Base-by-base conservation (phyloP, 805 yeast genomes). In the Zygotorulaspora chibaensis region DNA sequence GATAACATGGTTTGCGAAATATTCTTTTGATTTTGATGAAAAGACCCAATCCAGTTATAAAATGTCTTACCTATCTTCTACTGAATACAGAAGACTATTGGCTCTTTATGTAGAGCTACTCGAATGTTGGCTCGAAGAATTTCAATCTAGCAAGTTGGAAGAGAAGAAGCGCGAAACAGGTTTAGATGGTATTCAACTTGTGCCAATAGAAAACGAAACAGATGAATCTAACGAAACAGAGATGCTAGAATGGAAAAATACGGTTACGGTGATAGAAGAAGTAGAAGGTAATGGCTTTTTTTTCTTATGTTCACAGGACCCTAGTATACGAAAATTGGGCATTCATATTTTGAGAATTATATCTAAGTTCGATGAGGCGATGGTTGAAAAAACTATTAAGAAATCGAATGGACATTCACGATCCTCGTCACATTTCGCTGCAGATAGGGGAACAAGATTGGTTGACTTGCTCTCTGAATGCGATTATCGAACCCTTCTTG, bases 241-340 rank as follows among this genome's bases (percentile, higher is more conserved):
- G 51, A 86, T 81, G 46, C 63, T 86, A 30, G 91, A 86, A 58
- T 73, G 87, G 76, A 87, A 86, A 54, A 81, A 80, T 38, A 80
- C 88, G 13, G 81, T 87, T 51, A 84, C 96, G 0, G 84, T 86
- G 0, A 83, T 93, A 38, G 98, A 93, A 64, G 97, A 91, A 51
- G 87, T 91, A 8, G 99, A 93, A 65, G 97, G 99, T 0, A 87
- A 90, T 59, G 99, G 96, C 0, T 67, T 93, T 26, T 93, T 87
- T 58, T 91, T 95, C 59, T 69, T 93, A 17, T 87, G 96, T 57
- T 87, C 96, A 1, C 95, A 89, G 54, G 96, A 89, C 59, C 74
- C 84, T 35, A 72, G 77, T 18, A 76, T 87, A 10, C 72, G 99
- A 43, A 81, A 80, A 48, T 67, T 82, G 38, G 98, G 95, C 0